Evolutionary conservation across 1,139 yeast species (phyloP), one percentile per base, ranked within the genome.

Genomic region (Blastobotrys ciferrii): DNA sequence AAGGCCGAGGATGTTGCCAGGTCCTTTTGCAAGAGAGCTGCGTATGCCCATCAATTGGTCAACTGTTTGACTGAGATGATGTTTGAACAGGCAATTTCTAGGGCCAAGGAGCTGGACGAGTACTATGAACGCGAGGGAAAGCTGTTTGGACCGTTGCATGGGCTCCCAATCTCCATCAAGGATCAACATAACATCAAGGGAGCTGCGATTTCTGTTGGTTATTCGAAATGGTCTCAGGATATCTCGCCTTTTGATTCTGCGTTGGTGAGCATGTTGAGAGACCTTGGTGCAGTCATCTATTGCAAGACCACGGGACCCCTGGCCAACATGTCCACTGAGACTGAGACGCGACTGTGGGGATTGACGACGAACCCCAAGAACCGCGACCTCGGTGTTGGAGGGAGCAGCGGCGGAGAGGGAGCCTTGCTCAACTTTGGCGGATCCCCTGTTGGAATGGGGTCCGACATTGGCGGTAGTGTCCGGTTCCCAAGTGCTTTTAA

Each of bases 81-180:
- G 57, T 74, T 79, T 50, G 76, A 78, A 33, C 81, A 77, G 53
- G 87, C 81, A 13, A 64, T 80, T 42, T 67, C 67, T 46, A 71
- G 81, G 51, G 87, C 87, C 5, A 63, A 75, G 58, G 71, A 67
- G 50, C 69, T 81, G 54, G 87, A 82, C 58, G 74, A 71, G 4
- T 74, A 79, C 58, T 71, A 70, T 47, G 70, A 69, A 44, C 67
- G 73, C 46, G 66, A 73, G 46, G 89, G 91, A 15, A 77, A 80
- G 59, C 68, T 82, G 0, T 66, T 81, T 48, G 94, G 95, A 40
- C 88, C 89, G 5, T 71, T 85, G 51, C 94, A 85, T 58, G 94
- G 94, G 14, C 69, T 85, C 36, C 94, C 94, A n/a, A 68, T 85
- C 33, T 84, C 92, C 1, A 69, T 86, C 52, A 85, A 85, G 60